Evolutionary conservation across 1,139 yeast species (phyloP).

Genomic region (Candida neerlandica): DNA sequence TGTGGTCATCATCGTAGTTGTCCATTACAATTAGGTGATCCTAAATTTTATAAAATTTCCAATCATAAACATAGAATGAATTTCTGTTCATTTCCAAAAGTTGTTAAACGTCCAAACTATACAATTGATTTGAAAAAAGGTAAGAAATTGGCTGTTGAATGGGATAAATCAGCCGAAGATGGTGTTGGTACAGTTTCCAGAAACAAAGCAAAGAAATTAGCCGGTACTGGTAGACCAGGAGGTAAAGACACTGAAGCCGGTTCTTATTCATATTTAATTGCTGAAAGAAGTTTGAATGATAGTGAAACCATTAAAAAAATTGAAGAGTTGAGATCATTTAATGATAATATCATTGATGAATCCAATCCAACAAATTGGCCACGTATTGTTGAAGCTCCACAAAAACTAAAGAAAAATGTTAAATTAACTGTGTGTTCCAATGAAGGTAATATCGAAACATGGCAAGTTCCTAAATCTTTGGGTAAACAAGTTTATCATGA

Average conservation of each 20-base stretch:
- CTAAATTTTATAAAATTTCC: conserved; percentile 64
- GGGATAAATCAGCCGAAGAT: conserved; percentile 62
- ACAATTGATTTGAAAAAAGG: conserved; percentile 85
- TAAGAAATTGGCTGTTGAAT: conserved; percentile 65
- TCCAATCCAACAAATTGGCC: conserved; percentile 59
- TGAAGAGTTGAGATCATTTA: conserved; percentile 33
- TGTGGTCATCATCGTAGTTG: conserved; percentile 88
- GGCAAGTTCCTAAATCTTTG: conserved; percentile 83
- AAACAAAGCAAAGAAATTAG: conserved; percentile 29
- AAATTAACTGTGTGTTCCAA: conserved; percentile 78
- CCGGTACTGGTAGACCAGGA: conserved; percentile 75
- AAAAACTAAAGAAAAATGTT: conserved; percentile 83
- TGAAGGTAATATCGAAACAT: conserved; percentile 76
- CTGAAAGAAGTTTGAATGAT: conserved; percentile 56
- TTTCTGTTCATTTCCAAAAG: conserved; percentile 78
- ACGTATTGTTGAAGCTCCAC: conserved; percentile 71
- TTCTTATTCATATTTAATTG: conserved; percentile 73
- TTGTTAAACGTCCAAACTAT: conserved; percentile 75
- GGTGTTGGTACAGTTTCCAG: conserved; percentile 50
- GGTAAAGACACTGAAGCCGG: conserved; percentile 76
- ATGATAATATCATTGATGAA: conserved; percentile 27
- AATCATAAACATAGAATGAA: conserved; percentile 60
- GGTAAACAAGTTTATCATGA: conserved; percentile 82
- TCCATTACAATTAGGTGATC: conserved; percentile 81
- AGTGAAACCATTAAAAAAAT: conserved; percentile 34